Evolutionary conservation across 2,329 filamentous ascomycete genomes (phyloP), one percentile per base, ranked within the genome.

Genomic region (Venturia carpophila): DNA sequence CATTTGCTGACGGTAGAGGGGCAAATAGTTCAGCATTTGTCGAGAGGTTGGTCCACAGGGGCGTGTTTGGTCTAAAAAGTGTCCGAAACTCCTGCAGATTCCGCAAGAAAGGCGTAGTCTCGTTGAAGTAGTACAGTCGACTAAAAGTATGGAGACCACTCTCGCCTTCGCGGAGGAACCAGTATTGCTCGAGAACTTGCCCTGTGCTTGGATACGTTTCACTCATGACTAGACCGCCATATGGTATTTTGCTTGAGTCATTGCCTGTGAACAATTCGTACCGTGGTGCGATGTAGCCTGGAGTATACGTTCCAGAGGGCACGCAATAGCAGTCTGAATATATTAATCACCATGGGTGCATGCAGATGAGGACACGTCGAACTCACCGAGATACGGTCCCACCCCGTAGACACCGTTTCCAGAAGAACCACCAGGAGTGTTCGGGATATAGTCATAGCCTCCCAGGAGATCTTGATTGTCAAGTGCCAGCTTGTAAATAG

Each of bases 101-200:
- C 87, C 70, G 65, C 84, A 84, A 13, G 84, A 77, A 62, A 86
- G 73, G 66, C 82, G 83, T 0, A 83, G 84, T 1, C 75, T 80
- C 0, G 79, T 81, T 66, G 80, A 86, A 87, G 68, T 88, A 88
- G 0, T 80, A 78, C 11, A 86, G 72, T n/a, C 84, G 80, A 66
- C 79, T 83, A 72, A 87, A 87, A 0, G 80, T 82, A 69, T 87
- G 85, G 43, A 87, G 71, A 0, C 85, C 85, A 0, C 85, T 87
- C 71, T 88, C 85, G 1, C 81, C 82, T 56, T 86, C 84, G 13
- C 82, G 77, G 2, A 87, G 73, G 68, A 87, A 87, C 83, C 83
- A 87, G 71, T 87, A 87, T 69, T 87, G 84, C 69, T 87, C 80
- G 19, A 88, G 75, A 6, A 82, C 70, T 69, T 87, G 84, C 1